These are phyloP conservation scores for Xylariaceae sp. DNA, from an alignment of 2,329 filamentous ascomycete genomes.

Conservation along the genomic window DNA sequence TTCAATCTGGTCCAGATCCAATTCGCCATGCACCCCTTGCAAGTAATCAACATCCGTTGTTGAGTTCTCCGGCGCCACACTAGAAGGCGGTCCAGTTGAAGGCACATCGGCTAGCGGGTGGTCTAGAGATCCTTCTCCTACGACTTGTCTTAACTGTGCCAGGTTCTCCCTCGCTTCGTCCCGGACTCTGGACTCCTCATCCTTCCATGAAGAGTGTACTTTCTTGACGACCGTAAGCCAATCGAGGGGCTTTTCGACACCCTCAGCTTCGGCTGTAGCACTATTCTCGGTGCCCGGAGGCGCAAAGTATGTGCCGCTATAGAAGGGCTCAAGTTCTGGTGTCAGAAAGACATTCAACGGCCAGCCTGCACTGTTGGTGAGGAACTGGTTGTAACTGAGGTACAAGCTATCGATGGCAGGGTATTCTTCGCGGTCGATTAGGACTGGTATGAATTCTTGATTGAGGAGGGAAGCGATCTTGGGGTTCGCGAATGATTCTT, in stretches of 20 bases:
- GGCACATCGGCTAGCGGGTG: slow-evolving; percentile 26
- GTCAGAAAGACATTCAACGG: slow-evolving; percentile 96
- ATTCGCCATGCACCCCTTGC: slow-evolving; percentile 53
- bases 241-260: slow-evolving; percentile 60
- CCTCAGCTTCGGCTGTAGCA: slow-evolving; percentile 35
- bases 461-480: slow-evolving; percentile 82
- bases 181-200: slow-evolving; percentile 77
- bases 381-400: slow-evolving; percentile 97
- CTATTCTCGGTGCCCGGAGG: slow-evolving; percentile 59
- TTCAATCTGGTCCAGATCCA: slow-evolving; percentile 88
- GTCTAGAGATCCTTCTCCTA: slow-evolving; percentile 75
- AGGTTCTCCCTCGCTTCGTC: slow-evolving; percentile 81
- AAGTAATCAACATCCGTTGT: slow-evolving; percentile 16
- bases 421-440: slow-evolving; percentile 89
- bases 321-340: slow-evolving; percentile 86
- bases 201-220: slow-evolving; percentile 69
- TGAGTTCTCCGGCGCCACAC: slow-evolving; percentile 3
- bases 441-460: slow-evolving; percentile 81
- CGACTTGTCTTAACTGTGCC: slow-evolving; percentile 76
- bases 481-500: slow-evolving; percentile 82
- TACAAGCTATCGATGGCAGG: slow-evolving; percentile 94
- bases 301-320: slow-evolving; percentile 95
- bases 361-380: slow-evolving; percentile 87
- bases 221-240: slow-evolving; percentile 83
- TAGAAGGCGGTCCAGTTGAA: slow-evolving; percentile 13